Base-by-base conservation (phyloP, 2,329 filamentous ascomycete species). In the Dactylellina haptotyla region DNA sequence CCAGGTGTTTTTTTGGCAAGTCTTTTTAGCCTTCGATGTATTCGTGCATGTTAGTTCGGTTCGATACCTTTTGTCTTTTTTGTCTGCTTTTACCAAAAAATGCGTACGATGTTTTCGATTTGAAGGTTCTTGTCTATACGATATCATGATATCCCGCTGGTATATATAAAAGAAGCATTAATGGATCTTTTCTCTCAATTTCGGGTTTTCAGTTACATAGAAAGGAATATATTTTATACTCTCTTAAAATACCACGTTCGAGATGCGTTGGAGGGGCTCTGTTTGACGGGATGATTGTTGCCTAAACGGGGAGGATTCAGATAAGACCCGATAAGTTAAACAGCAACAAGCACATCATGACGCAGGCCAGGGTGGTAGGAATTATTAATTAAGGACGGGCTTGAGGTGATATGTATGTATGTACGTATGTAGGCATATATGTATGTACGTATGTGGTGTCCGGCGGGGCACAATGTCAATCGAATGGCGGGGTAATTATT, bases 401-500 rank as follows among this genome's bases (percentile, higher is more conserved):
- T n/a, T n/a, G n/a, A n/a, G n/a, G n/a, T n/a, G n/a, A n/a, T n/a
- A n/a, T n/a, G n/a, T n/a, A n/a, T n/a, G n/a, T n/a, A n/a, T n/a
- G n/a, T n/a, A n/a, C n/a, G n/a, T n/a, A n/a, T n/a, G n/a, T n/a
- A n/a, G n/a, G n/a, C n/a, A n/a, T n/a, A n/a, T n/a, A n/a, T n/a
- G n/a, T n/a, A n/a, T n/a, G n/a, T n/a, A n/a, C n/a, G n/a, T 39
- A 23, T 25, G 43, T 20, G 5, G 20, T 3, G 9, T 28, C 4
- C 6, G 45, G 45, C 45, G 45, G 45, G 45, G 45, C 18, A 30
- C 30, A 30, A n/a, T 54, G 50, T 43, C 34, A 57, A 57, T 57
- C 53, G 20, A 26, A 26, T 57, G 57, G 58, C 58, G 58, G 58
- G 58, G 58, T 63, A 63, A 34, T 43, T n/a, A 14, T n/a, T 45